These are phyloP conservation scores for Candida dendrica DNA, from an alignment of 805 yeast genomes.

Conservation along the genomic window DNA sequence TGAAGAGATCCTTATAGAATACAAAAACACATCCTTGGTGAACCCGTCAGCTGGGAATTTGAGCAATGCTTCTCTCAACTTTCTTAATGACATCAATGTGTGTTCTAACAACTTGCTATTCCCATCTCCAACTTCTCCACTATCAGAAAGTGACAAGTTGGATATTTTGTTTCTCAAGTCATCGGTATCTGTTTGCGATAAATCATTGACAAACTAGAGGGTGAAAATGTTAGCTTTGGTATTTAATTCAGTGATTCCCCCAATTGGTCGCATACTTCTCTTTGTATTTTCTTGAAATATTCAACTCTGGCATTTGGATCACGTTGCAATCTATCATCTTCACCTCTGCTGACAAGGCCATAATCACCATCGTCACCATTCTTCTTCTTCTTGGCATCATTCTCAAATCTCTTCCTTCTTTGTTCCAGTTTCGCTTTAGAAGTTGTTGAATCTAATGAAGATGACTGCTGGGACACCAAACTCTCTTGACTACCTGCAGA, in stretches of 20 bases:
- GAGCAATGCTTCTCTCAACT: constrained; percentile 50
- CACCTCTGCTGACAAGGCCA: constrained; percentile 59
- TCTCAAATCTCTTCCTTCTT: constrained; percentile 27
- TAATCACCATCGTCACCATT: constrained; percentile 27
- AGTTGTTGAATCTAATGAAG: neutral
- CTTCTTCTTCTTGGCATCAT: constrained; percentile 15
- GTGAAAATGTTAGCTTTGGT: constrained; percentile 5
- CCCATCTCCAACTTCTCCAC: neutral
- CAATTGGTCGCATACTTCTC: no score
- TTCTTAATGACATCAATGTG: constrained; percentile 35
- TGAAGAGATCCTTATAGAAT: constrained; percentile 41
- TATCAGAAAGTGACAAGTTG: neutral
- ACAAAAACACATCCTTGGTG: constrained; percentile 38
- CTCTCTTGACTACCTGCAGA: neutral
- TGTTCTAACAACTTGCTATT: constrained; percentile 19
- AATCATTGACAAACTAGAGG: constrained; percentile 2
- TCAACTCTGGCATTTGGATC: constrained; percentile 34
- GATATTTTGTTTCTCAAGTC: neutral
- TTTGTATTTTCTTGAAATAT: constrained; percentile 32
- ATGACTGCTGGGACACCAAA: neutral
- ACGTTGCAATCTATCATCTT: constrained; percentile 38
- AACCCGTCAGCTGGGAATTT: constrained; percentile 32
- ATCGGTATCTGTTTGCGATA: neutral
- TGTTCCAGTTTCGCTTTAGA: constrained; percentile 8
- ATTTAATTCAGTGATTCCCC: no score